Percentiles rank a stretch among this genome's conserved stretches.
Conservation (phyloP, 768 basidiomycete genomes). For the Peribolospora baueri region DNA sequence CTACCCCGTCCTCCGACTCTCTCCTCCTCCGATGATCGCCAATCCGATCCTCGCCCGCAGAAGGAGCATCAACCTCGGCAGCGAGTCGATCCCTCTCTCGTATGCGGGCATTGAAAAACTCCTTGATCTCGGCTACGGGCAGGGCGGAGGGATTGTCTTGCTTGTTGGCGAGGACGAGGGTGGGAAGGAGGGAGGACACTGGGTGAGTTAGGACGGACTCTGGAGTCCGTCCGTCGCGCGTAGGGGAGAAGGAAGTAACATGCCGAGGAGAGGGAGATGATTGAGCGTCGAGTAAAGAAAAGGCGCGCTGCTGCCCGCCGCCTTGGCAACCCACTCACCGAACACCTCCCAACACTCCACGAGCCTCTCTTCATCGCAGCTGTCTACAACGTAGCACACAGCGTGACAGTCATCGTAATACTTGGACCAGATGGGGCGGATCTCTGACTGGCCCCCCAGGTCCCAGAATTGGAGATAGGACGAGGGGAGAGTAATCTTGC, state of each 20-base stretch:
- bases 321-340: constrained; percentile 30
- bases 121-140: constrained; percentile 56
- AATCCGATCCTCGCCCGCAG: no score
- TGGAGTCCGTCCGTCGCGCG: constrained; percentile 19
- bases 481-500: constrained; percentile 75
- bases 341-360: constrained; percentile 95
- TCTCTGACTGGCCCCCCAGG: constrained; percentile 79
- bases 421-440: constrained; percentile 74
- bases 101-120: constrained; percentile 15
- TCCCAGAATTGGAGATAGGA: constrained; percentile 94
- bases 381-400: constrained; percentile 84
- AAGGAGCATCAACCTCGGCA: constrained; percentile 9
- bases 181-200: constrained; percentile 55
- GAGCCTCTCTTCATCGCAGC: constrained; percentile 59
- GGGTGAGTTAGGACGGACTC: constrained; percentile 71
- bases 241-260: background rate
- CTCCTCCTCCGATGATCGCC: constrained; percentile 18
- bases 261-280: background rate
- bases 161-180: constrained; percentile 85
- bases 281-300: background rate
- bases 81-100: constrained; percentile 14
- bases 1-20: constrained; percentile 17
- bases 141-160: constrained; percentile 62
- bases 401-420: constrained; percentile 97
- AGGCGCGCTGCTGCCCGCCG: background rate